phyloP scores from a whole-genome alignment of 2,329 filamentous ascomycete genomes.

The Scedosporium boydii region DNA sequence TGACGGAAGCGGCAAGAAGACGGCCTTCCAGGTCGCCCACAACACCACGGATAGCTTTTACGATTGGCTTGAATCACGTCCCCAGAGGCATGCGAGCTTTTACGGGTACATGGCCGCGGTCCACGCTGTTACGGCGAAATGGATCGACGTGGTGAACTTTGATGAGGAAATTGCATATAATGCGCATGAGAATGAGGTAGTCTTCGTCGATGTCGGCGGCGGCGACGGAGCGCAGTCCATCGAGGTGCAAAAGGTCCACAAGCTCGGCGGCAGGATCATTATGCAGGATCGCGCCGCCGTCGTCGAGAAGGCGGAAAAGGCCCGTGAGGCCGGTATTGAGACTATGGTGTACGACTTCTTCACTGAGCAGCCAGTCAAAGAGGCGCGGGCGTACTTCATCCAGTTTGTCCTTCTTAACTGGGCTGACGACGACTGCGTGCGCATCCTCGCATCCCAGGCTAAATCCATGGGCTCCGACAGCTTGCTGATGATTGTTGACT shows the following conservation, averaged over 20 bases:
- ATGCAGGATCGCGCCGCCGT: conserved; percentile 25
- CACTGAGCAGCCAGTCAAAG: conserved; percentile 23
- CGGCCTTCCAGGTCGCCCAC: too few species aligned
- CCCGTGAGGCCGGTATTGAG: conserved; percentile 15
- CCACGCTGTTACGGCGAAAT: too few species aligned
- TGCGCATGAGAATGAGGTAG: too few species aligned
- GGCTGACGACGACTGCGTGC: conserved; percentile 12
- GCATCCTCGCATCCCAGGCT: conserved; percentile 10
- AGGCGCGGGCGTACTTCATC: conserved; percentile 16
- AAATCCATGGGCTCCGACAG: too few species aligned
- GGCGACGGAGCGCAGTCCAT: conserved; percentile 15
- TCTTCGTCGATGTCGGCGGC: conserved; percentile 9
- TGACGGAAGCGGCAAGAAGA: too few species aligned
- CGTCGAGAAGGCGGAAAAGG: conserved; percentile 12
- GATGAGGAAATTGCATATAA: too few species aligned
- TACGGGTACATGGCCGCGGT: too few species aligned
- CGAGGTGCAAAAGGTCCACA: not conserved
- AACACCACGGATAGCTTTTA: too few species aligned
- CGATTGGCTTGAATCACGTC: too few species aligned
- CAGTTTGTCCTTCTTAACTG: conserved; percentile 17
- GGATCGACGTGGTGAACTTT: too few species aligned
- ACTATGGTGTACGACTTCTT: conserved; percentile 24
- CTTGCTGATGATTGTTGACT: too few species aligned
- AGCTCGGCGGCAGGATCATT: conserved; percentile 18
- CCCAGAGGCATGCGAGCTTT: too few species aligned